Evolutionary conservation across 176 grass and related monocot species (phyloP).

Genomic region (Rhynchospora tenuis): DNA sequence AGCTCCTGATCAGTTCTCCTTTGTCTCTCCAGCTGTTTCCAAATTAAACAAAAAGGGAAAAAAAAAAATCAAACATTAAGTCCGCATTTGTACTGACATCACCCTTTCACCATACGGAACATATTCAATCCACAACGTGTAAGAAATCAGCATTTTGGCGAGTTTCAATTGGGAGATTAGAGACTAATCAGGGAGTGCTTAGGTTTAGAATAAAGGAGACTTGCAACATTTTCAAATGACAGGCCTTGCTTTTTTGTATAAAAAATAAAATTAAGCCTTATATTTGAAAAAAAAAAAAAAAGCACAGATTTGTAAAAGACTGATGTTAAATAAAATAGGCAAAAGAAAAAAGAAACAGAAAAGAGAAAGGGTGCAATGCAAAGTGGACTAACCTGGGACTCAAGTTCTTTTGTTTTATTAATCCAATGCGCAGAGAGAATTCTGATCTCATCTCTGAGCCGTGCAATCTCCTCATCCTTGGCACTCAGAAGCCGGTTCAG

Average conservation of each 20-base stretch:
- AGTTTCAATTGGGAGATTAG: too few species aligned
- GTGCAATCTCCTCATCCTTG: constrained; percentile 68
- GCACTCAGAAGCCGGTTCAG: constrained; percentile 59
- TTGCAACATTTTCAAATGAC: too few species aligned
- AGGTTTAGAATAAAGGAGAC: too few species aligned
- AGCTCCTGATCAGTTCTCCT: constrained; percentile 69
- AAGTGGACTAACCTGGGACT: constrained; percentile 48
- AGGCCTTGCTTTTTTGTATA: background rate
- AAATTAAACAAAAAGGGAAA: background rate
- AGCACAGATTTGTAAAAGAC: background rate
- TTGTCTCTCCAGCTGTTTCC: constrained; percentile 68
- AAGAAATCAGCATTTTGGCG: too few species aligned
- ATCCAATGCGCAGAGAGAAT: constrained; percentile 80
- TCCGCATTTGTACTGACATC: too few species aligned
- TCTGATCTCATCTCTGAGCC: constrained; percentile 84
- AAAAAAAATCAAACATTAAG: background rate
- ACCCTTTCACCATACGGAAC: too few species aligned
- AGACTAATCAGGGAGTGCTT: too few species aligned
- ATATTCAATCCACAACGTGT: too few species aligned
- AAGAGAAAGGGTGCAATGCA: background rate
- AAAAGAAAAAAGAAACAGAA: too few species aligned
- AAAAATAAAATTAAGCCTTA: background rate
- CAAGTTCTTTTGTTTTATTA: constrained; percentile 71
- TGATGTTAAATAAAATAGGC: background rate
- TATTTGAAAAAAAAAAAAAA: background rate